Evolutionary conservation across 31 red algal genomes (phyloP), one percentile per base, ranked within the genome.

Genomic region (Porphyra umbilicalis): DNA sequence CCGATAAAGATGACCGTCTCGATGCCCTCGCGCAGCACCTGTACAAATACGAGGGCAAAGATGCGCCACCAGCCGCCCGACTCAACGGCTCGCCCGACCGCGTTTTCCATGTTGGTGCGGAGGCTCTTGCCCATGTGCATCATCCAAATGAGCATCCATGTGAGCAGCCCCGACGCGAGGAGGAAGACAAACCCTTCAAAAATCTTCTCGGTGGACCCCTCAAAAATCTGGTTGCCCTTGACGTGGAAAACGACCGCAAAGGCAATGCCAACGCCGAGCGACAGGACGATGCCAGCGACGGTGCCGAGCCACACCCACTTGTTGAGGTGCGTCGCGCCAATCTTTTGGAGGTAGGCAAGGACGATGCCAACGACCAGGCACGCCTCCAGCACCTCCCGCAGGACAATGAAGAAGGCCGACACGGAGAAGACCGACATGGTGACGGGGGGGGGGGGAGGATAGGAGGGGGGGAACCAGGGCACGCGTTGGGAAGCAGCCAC

Each of bases 131-230:
- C 94, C 90, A 90, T 85, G 39, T 77, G 29, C 86, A 96, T 87
- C 94, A 96, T 96, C 94, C 94, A 96, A 1, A 92, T 37, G 76
- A 96, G 86, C 94, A 96, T 96, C 94, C 94, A 96, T 20, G 94
- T 92, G 76, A 96, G 81, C 67, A 96, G 77, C 15, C 39, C 79
- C 10, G 87, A 87, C 7, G 94, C 94, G 33, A 96, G 34, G 0
- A 96, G 85, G 79, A 89, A 92, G 30, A 88, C 78, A 75, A 96
- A 81, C 25, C 89, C 94, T 57, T 96, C 94, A 36, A 96, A 96
- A 35, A 90, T 92, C 81, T 90, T 87, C 78, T 92, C 90, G 1
- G 90, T 82, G 9, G 81, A 33, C 8, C 84, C 94, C 33, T 79
- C 77, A 79, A 92, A 92, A 6, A 92, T 37, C 74, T 89, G 82